Evolutionary conservation across 2,329 filamentous ascomycete genomes (phyloP).

Genomic region (Verticillium tricorpus): DNA sequence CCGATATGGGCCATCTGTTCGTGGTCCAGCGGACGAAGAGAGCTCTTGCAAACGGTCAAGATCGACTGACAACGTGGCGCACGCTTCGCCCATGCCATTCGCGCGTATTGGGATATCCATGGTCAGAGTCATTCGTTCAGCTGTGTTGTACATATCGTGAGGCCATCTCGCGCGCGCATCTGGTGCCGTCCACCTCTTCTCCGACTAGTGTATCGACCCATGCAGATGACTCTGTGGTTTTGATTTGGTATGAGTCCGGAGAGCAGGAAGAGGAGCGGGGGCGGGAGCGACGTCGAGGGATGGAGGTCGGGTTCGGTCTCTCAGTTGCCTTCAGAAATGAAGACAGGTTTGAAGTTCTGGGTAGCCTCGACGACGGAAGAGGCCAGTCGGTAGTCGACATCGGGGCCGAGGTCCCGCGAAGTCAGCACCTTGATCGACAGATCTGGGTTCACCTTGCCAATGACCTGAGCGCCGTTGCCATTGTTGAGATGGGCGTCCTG

Average conservation of each 20-base stretch:
- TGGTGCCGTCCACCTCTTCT: no score
- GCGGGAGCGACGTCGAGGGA: background rate
- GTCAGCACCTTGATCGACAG: constrained; percentile 66
- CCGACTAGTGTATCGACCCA: no score
- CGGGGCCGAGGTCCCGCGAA: constrained; percentile 63
- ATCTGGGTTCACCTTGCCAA: constrained; percentile 75
- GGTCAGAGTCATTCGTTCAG: no score
- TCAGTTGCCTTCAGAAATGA: constrained; percentile 50
- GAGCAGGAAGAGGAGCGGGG: background rate
- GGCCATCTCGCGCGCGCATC: no score
- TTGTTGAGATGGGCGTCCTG: constrained; percentile 68
- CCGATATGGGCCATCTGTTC: no score
- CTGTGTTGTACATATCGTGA: no score
- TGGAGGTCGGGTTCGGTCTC: background rate
- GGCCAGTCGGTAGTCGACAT: constrained; percentile 69
- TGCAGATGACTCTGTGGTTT: background rate
- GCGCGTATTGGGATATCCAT: no score
- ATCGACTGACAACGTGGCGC: no score
- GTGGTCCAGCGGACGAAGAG: no score
- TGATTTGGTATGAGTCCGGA: background rate
- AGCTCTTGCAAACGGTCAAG: no score
- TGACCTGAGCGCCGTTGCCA: constrained; percentile 69
- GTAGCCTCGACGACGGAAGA: constrained; percentile 81
- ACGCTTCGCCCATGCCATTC: no score
- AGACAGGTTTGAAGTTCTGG: constrained; percentile 76